Base-by-base conservation (phyloP, 2,329 filamentous ascomycete species). In the Penicillium sp. region DNA sequence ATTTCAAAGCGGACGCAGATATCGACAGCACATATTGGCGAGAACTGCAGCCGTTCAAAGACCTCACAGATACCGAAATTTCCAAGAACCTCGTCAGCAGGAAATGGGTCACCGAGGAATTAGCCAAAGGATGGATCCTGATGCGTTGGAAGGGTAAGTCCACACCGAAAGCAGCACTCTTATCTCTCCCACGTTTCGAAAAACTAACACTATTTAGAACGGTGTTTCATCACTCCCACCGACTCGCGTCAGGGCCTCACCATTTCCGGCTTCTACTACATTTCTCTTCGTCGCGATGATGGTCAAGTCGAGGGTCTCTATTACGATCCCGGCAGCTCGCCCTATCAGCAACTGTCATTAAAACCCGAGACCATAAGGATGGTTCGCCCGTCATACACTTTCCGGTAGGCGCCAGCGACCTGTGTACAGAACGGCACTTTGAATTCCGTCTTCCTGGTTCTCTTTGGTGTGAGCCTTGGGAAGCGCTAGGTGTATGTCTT, bases 201-300 rank as follows among this genome's bases (percentile, higher is more conserved):
- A 18, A 11, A 39, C 45, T 63, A 43, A 61, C 40, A 31, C 16
- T 20, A 7, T 20, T 16, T 48, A 74, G 69, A 76, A 65, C 68
- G 69, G 47, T 75, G 72, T 49, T 76, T 76, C 57, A 70, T 76
- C 50, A 72, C 70, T 1, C 71, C 71, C 1, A 71, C 69, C 39
- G 68, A 74, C 49, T 66, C 70, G 34, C 69, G 66, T 44, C 72
- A 68, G 60, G 71, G 72, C 13, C 68, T 76, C 18, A 76, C 73
- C 1, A 76, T 76, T 34, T 74, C 70, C 27, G 74, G 74, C 1
- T 76, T 76, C 55, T 76, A 76, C 49, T 76, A 76, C 49, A 70
- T 76, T 34, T 73, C 73, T 14, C 56, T 76, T 28, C 63, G 69
- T 47, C 70, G 74, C 27, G 66, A 69, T 34, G 69, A 67, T 22